phyloP scores from a whole-genome alignment of 371 early-diverging fungal species.

The Syncephalastrum sp. region DNA sequence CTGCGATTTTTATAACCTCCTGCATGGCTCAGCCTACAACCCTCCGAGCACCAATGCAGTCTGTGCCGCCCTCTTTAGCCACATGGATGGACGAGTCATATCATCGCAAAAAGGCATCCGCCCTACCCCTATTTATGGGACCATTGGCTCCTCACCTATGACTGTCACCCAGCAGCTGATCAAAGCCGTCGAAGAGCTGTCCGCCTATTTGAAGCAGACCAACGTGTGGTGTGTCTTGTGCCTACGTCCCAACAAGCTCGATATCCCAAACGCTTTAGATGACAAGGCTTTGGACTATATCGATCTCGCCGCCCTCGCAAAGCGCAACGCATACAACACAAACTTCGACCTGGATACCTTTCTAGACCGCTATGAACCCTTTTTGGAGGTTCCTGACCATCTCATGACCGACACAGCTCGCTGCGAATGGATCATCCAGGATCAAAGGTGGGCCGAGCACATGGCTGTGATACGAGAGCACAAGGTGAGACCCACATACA shows the following conservation, averaged over 20 bases:
- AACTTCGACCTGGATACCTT: constrained; percentile 57
- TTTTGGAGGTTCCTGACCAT: constrained; percentile 37
- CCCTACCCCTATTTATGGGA: constrained; percentile 14
- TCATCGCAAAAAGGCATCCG: constrained; percentile 47
- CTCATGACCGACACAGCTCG: constrained; percentile 7
- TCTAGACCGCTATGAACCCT: constrained; percentile 64
- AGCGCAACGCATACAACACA: constrained; percentile 55
- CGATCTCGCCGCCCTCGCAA: constrained; percentile 51
- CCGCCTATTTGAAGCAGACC: constrained; percentile 70
- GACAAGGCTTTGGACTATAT: constrained; percentile 47
- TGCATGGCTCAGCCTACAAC: constrained; percentile 53
- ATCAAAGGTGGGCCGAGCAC: constrained; percentile 62
- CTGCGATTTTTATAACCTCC: constrained; percentile 79
- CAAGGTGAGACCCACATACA: constrained; percentile 3
- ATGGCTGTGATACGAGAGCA: constrained; percentile 58
- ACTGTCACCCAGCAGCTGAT: constrained; percentile 53
- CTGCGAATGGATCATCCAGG: constrained; percentile 55
- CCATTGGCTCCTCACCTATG: constrained; percentile 9
- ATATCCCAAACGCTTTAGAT: constrained; percentile 59
- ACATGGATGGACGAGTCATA: constrained; percentile 42
- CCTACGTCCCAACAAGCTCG: constrained; percentile 70
- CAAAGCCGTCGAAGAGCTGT: constrained; percentile 62
- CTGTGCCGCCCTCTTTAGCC: constrained; percentile 74
- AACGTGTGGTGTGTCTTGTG: constrained; percentile 85
- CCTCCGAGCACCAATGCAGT: constrained; percentile 71